Evolutionary conservation across 768 basidiomycete genomes (phyloP).

Genomic region (Pulveroboletus ravenelii): DNA sequence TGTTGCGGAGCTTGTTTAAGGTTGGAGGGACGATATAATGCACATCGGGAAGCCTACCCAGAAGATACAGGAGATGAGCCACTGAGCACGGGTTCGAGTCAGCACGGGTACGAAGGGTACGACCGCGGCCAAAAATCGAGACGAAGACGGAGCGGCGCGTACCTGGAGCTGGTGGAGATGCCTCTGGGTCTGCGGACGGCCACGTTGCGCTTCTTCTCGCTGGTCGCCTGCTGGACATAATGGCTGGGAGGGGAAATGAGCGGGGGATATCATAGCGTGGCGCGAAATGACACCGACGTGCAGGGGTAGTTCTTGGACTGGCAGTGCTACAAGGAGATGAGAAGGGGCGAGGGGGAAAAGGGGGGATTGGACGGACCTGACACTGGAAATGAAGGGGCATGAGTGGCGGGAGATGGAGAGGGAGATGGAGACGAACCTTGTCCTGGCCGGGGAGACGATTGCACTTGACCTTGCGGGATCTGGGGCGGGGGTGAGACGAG

Average conservation of each 20-base stretch:
- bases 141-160: constrained; percentile 3
- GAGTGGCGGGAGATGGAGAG: constrained; percentile 5
- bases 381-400: constrained; percentile 43
- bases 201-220: constrained; percentile 71
- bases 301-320: constrained; percentile 84
- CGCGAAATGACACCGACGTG: constrained; percentile 58
- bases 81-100: constrained; percentile 14
- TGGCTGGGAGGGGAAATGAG: constrained; percentile 44
- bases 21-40: constrained; percentile 16
- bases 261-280: constrained; percentile 15
- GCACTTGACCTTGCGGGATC: constrained; percentile 87
- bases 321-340: constrained; percentile 56
- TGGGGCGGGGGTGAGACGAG: constrained; percentile 25
- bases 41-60: constrained; percentile 37
- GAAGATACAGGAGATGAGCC: constrained; percentile 32
- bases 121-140: constrained; percentile 17
- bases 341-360: background rate
- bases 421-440: constrained; percentile 49
- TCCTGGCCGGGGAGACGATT: constrained; percentile 77
- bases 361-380: constrained; percentile 47
- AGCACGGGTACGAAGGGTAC: constrained; percentile 27
- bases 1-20: constrained; percentile 28
- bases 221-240: constrained; percentile 78
- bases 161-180: constrained; percentile 49
- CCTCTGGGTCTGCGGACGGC: constrained; percentile 63